phyloP scores from a whole-genome alignment of 2,329 filamentous ascomycete genomes.

The Fusarium pseudograminearum region DNA sequence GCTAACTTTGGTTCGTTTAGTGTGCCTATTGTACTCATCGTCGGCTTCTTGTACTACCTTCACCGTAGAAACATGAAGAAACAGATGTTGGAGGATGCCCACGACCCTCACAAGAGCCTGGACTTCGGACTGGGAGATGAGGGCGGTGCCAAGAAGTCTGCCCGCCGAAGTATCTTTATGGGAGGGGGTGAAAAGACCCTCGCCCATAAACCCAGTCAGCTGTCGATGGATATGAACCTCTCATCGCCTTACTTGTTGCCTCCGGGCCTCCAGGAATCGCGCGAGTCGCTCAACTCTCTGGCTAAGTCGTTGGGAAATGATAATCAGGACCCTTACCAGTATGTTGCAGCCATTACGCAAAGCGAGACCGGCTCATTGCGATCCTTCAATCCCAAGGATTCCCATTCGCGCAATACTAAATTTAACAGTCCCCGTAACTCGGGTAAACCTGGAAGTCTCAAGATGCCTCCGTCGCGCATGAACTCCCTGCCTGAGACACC shows the following conservation, averaged over 20 bases:
- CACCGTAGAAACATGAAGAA: slow-evolving; percentile 82
- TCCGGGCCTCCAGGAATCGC: slow-evolving; percentile 79
- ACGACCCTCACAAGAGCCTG: slow-evolving; percentile 89
- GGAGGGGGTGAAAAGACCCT: slow-evolving; percentile 67
- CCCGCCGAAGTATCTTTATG: slow-evolving; percentile 52
- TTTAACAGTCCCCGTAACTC: slow-evolving; percentile 55
- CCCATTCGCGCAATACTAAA: slow-evolving; percentile 61
- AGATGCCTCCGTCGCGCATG: slow-evolving; percentile 50
- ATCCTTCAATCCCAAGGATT: slow-evolving; percentile 60
- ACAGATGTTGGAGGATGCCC: slow-evolving; percentile 79
- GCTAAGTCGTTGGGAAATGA: slow-evolving; percentile 78
- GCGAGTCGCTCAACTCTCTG: slow-evolving; percentile 88
- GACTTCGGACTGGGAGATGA: slow-evolving; percentile 83
- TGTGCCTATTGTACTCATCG: slow-evolving; percentile 77
- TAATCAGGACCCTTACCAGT: slow-evolving; percentile 88
- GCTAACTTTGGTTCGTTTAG: slow-evolving; percentile 60
- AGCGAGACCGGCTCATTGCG: slow-evolving; percentile 69
- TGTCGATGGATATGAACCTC: slow-evolving; percentile 80
- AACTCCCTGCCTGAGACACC: slow-evolving; percentile 61
- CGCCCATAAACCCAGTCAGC: slow-evolving; percentile 61
- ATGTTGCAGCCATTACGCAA: slow-evolving; percentile 66
- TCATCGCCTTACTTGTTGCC: slow-evolving; percentile 94
- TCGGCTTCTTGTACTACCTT: slow-evolving; percentile 77
- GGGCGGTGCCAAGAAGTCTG: slow-evolving; percentile 48
- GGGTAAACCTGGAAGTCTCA: slow-evolving; percentile 45